These are phyloP conservation scores for Arthroderma uncinatum DNA, from an alignment of 2,329 filamentous ascomycete genomes.

Conservation along the genomic window DNA sequence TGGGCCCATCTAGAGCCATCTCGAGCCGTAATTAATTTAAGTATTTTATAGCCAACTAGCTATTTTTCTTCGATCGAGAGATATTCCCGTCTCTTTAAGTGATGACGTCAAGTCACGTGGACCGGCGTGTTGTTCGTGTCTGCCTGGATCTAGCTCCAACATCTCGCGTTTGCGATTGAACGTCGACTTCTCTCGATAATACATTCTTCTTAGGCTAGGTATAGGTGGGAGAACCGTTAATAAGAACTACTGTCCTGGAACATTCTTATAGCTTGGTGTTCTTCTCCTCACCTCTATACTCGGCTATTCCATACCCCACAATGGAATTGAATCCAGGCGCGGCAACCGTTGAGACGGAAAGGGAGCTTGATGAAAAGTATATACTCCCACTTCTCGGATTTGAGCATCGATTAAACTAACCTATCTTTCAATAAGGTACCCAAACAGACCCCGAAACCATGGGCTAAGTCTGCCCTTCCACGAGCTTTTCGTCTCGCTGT, in stretches of 20 bases:
- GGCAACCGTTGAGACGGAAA: constrained; percentile 22
- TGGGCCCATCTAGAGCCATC: no score
- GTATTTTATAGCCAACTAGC: no score
- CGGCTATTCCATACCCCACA: not conserved
- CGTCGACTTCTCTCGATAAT: no score
- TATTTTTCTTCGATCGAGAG: no score
- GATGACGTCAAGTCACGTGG: constrained; percentile 1
- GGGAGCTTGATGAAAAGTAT: constrained; percentile 42
- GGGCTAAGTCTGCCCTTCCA: constrained; percentile 72
- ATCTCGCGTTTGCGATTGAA: not conserved
- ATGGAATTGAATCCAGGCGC: not conserved
- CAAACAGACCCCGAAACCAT: constrained; percentile 70
- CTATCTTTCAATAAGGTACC: constrained; percentile 49
- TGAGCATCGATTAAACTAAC: not conserved
- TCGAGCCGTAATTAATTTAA: no score
- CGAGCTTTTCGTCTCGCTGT: constrained; percentile 63
- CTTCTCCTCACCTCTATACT: not conserved
- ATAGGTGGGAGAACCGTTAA: no score
- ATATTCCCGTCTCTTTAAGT: not conserved
- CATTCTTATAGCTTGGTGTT: no score
- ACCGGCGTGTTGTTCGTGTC: not conserved
- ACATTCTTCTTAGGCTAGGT: not conserved
- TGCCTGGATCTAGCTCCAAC: not conserved
- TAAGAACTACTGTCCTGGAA: no score
- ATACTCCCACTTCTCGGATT: not conserved